Percentiles rank a stretch among this genome's conserved stretches.
Conservation (phyloP, 495 filamentous ascomycete genomes). For the Daldinia loculata region DNA sequence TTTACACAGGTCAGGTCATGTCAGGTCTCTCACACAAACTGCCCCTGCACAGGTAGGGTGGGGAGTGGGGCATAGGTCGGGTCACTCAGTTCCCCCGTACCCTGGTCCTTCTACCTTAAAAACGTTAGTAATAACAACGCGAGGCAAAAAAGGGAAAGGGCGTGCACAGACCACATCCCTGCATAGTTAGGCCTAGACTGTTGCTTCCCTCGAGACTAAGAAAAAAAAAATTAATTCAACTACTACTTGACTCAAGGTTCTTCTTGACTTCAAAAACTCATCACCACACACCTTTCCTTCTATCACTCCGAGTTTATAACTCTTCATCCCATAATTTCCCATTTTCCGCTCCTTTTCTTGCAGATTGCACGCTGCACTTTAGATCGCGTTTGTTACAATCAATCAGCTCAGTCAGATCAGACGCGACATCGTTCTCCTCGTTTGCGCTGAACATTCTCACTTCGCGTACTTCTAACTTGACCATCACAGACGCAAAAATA, state of each 20-base stretch:
- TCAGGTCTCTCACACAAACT: too few species aligned
- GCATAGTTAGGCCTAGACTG: slow-evolving; percentile 34
- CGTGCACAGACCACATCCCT: slow-evolving; percentile 16
- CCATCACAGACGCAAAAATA: slow-evolving; percentile 7
- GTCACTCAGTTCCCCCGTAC: too few species aligned
- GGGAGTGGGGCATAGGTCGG: too few species aligned
- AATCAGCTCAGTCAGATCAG: slow-evolving; percentile 31
- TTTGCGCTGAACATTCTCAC: slow-evolving; percentile 37
- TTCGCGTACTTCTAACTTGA: slow-evolving; percentile 2
- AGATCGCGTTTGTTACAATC: slow-evolving; percentile 35
- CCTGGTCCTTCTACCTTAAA: neutral
- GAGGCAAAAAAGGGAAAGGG: slow-evolving; percentile 17
- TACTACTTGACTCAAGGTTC: slow-evolving; percentile 27
- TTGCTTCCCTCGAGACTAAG: slow-evolving; percentile 29
- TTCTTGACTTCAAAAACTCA: slow-evolving; percentile 36
- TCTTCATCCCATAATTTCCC: slow-evolving; percentile 27
- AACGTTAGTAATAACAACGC: neutral
- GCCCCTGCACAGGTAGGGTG: too few species aligned
- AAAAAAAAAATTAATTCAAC: slow-evolving; percentile 31
- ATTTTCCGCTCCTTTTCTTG: slow-evolving; percentile 40
- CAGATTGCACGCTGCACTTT: slow-evolving; percentile 35
- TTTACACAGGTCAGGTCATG: too few species aligned
- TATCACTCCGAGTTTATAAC: slow-evolving; percentile 26
- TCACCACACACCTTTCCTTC: slow-evolving; percentile 26
- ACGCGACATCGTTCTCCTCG: slow-evolving; percentile 16